These are phyloP conservation scores for Boechera stricta DNA, from an alignment of 345 rosid genomes.

Conservation along the genomic window DNA sequence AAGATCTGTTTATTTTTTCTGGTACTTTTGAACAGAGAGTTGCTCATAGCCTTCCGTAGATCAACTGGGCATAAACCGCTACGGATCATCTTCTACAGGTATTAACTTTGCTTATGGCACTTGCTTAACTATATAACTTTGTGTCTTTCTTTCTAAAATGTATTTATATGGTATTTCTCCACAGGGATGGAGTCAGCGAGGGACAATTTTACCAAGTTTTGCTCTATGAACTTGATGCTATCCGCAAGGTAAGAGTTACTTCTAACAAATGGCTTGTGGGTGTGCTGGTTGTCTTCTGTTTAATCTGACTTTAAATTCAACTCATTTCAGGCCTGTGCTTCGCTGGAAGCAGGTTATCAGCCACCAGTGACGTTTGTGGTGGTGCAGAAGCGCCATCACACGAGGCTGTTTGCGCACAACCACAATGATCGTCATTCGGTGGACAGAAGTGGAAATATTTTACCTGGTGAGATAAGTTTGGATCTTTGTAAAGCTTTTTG, in stretches of 20 bases:
- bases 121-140: neutral
- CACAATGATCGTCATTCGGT: slow-evolving; percentile 73
- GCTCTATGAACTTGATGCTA: slow-evolving; percentile 94
- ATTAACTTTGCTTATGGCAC: neutral
- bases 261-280: neutral
- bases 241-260: slow-evolving; percentile 69
- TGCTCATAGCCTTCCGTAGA: slow-evolving; percentile 89
- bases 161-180: slow-evolving; percentile 1
- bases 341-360: slow-evolving; percentile 97
- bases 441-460: slow-evolving; percentile 90
- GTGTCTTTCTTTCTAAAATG: neutral
- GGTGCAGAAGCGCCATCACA: slow-evolving; percentile 99
- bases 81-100: slow-evolving; percentile 96
- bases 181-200: slow-evolving; percentile 97
- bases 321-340: slow-evolving; percentile 82
- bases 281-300: neutral
- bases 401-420: slow-evolving; percentile 89
- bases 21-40: slow-evolving; percentile 62
- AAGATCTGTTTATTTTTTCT: neutral
- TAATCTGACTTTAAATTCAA: neutral
- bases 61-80: slow-evolving; percentile 96
- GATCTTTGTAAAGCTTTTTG: neutral
- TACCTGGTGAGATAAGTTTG: slow-evolving; percentile 65
- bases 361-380: slow-evolving; percentile 99
- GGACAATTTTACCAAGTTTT: slow-evolving; percentile 98